These are phyloP conservation scores for Lentinula guzmanii DNA, from an alignment of 768 basidiomycete genomes.

Conservation along the genomic window DNA sequence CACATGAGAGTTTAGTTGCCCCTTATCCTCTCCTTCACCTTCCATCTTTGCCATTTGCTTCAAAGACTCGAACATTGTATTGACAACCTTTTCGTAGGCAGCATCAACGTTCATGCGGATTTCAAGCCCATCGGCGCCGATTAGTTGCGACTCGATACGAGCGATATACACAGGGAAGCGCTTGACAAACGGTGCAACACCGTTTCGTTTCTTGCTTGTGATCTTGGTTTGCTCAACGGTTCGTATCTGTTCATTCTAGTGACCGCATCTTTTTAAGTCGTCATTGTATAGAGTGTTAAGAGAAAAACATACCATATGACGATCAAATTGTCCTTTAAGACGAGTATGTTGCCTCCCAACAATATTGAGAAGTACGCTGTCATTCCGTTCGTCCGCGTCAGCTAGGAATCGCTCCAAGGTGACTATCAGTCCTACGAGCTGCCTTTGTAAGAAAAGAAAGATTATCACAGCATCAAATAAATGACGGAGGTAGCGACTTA, in stretches of 20 bases:
- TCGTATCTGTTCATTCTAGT: constrained; percentile 80
- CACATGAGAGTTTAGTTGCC: constrained; percentile 94
- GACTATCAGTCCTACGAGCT: constrained; percentile 78
- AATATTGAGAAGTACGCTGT: constrained; percentile 68
- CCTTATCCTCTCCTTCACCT: constrained; percentile 91
- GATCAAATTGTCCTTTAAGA: constrained; percentile 70
- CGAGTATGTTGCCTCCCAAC: constrained; percentile 82
- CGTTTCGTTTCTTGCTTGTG: constrained; percentile 87
- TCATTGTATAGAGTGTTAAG: background rate
- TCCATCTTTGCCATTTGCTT: constrained; percentile 97
- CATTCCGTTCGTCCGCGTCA: constrained; percentile 78
- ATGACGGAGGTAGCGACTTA: constrained; percentile 23
- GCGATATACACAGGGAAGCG: constrained; percentile 87
- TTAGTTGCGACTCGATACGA: constrained; percentile 79
- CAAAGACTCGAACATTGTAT: constrained; percentile 86
- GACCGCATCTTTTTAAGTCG: background rate
- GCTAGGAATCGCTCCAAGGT: constrained; percentile 69
- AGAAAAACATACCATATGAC: constrained; percentile 53
- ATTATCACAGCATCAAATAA: background rate
- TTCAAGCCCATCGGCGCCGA: constrained; percentile 69
- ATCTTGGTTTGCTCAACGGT: constrained; percentile 87
- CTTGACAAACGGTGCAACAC: constrained; percentile 87
- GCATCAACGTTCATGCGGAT: constrained; percentile 72
- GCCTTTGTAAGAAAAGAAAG: constrained; percentile 38
- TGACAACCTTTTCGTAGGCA: constrained; percentile 85